These are phyloP conservation scores for Funneliformis geosporum DNA, from an alignment of 192 early-diverging fungal species.

Conservation along the genomic window DNA sequence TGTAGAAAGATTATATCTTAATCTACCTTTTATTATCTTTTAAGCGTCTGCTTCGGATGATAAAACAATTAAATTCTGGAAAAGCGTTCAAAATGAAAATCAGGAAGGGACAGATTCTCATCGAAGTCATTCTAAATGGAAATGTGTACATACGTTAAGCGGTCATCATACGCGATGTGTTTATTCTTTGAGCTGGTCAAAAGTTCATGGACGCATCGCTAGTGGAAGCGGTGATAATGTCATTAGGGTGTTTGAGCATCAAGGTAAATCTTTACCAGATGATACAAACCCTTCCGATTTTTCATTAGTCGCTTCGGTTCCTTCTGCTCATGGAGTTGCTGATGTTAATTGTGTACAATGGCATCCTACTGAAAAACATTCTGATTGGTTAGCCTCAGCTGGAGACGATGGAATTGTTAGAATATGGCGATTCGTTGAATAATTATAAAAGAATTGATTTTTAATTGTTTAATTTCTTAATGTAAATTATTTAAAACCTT, in stretches of 20 bases:
- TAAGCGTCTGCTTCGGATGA: slow-evolving; percentile 87
- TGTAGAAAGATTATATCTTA: background rate
- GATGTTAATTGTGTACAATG: slow-evolving; percentile 93
- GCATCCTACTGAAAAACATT: slow-evolving; percentile 66
- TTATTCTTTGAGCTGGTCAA: slow-evolving; percentile 92
- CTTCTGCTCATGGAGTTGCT: slow-evolving; percentile 76
- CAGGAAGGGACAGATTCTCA: slow-evolving; percentile 51
- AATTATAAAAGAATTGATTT: slow-evolving; percentile 7
- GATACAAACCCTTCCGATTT: background rate
- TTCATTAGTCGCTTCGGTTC: slow-evolving; percentile 42
- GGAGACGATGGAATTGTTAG: slow-evolving; percentile 89
- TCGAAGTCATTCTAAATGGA: slow-evolving; percentile 62
- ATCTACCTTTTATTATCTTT: background rate
- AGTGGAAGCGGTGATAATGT: slow-evolving; percentile 84
- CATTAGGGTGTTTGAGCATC: slow-evolving; percentile 66
- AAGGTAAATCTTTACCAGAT: slow-evolving; percentile 20
- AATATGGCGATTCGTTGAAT: slow-evolving; percentile 69
- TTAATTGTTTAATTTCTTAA: no score
- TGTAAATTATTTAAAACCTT: no score
- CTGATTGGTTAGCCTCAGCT: slow-evolving; percentile 76
- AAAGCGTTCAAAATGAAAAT: slow-evolving; percentile 50
- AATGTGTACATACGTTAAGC: slow-evolving; percentile 63
- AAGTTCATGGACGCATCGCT: slow-evolving; percentile 68
- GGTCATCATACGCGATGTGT: slow-evolving; percentile 84
- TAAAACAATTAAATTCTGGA: slow-evolving; percentile 81